Percentiles rank a stretch among this genome's conserved stretches.
These are phyloP conservation scores for Coemansia sp. DNA, from an alignment of 192 early-diverging fungal species.

Conservation along the genomic window DNA sequence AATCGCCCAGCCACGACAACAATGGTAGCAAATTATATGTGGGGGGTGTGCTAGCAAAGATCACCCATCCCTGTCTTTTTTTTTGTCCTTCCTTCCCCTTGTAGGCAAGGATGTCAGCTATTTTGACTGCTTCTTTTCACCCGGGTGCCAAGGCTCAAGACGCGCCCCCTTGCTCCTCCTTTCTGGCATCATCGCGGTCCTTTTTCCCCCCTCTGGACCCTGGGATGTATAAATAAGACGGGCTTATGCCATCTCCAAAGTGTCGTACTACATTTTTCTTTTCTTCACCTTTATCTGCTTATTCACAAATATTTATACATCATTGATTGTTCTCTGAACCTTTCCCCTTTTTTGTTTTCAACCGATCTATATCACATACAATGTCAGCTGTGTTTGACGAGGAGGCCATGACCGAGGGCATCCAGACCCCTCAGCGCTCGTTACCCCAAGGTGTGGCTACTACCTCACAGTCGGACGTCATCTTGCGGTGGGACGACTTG, in stretches of 20 bases:
- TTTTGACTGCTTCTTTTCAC: neutral
- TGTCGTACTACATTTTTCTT: neutral
- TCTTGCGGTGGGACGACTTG: constrained; percentile 46
- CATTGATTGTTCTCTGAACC: neutral
- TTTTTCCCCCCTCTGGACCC: neutral
- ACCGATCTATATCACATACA: neutral
- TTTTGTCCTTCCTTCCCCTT: neutral
- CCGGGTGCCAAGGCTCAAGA: constrained; percentile 7
- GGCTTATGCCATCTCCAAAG: neutral
- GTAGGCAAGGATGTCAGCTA: neutral
- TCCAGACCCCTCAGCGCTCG: constrained; percentile 8
- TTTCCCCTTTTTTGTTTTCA: neutral
- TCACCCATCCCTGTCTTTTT: neutral
- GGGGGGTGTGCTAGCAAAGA: neutral
- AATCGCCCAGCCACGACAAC: neutral
- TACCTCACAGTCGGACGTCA: constrained; percentile 19
- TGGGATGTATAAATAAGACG: neutral
- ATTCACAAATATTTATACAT: neutral
- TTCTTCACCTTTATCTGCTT: neutral
- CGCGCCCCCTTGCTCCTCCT: neutral
- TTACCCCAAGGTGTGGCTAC: neutral
- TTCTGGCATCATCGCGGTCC: neutral
- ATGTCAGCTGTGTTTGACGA: constrained; percentile 41
- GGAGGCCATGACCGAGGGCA: constrained; percentile 40
- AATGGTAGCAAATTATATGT: neutral